Evolutionary conservation across 768 basidiomycete genomes (phyloP), one percentile per base, ranked within the genome.

Genomic region (Kwoniella sp.): DNA sequence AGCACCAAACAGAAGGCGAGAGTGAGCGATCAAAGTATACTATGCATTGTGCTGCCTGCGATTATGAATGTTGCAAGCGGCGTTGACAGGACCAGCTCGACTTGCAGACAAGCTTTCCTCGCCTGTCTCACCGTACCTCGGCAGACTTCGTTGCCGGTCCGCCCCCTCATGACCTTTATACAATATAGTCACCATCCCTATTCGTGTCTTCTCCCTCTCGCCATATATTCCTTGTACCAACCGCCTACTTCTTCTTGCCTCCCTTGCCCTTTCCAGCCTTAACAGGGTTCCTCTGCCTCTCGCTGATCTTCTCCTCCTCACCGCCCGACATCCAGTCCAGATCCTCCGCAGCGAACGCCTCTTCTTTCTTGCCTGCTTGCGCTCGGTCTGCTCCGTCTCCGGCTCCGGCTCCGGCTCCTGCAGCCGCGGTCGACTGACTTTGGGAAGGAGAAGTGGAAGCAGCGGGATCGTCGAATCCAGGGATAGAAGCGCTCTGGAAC

Each of bases 401-500:
- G n/a, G n/a, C 20, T 11, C 54, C 12, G 25, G 41, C 25, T 55
- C 38, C 13, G 31, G n/a, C 8, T 51, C 53, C 41, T 45, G 41
- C 8, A 17, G 20, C 5, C 9, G 41, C 41, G 8, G 53, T 22
- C 29, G 61, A 34, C 1, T 15, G 22, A 17, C 8, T 22, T 22
- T 15, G 50, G 13, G 23, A 7, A n/a, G n/a, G n/a, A 9, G 38
- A n/a, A n/a, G n/a, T n/a, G n/a, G n/a, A n/a, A n/a, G 30, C 15
- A 54, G 37, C 53, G 25, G 38, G 52, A 11, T 56, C 17, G 37
- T 61, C 59, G 9, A 30, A 30, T 29, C 37, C 60, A 17, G 45
- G 55, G 20, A 51, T n/a, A 22, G 28, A 58, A 47, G 67, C 60
- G 13, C 85, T 84, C 26, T 83, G 89, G 74, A 93, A 94, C 66